phyloP scores from a whole-genome alignment of 1,284 basidiomycete species.

The Ganoderma leucocontextum region DNA sequence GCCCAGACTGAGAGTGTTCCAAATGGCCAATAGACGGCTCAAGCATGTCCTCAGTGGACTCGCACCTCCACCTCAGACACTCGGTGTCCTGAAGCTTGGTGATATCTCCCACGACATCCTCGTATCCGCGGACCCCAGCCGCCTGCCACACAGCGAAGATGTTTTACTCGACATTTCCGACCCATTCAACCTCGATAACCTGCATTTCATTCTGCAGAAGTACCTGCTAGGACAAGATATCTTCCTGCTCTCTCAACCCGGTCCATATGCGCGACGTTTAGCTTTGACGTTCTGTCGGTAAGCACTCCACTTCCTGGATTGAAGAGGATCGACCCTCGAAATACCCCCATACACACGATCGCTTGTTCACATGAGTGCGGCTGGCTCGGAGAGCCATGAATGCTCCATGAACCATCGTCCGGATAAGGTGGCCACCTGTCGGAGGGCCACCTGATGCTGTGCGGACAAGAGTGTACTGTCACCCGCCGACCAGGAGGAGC shows the following conservation, averaged over 20 bases:
- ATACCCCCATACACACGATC: too few relatives aligned
- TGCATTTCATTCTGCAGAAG: slow-evolving; percentile 73
- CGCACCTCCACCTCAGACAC: slow-evolving; percentile 45
- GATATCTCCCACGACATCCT: slow-evolving; percentile 65
- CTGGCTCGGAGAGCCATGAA: too few relatives aligned
- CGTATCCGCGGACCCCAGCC: slow-evolving; percentile 52
- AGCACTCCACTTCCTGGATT: slow-evolving; percentile 25
- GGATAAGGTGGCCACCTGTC: too few relatives aligned
- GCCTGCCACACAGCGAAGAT: slow-evolving; percentile 53
- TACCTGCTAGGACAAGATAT: slow-evolving; percentile 73
- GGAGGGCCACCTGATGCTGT: too few relatives aligned
- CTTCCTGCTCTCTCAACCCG: slow-evolving; percentile 69
- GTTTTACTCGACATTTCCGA: slow-evolving; percentile 58
- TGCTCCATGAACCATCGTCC: too few relatives aligned
- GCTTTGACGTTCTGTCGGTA: slow-evolving; percentile 71
- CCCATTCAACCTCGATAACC: slow-evolving; percentile 60
- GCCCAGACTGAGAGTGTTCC: neutral
- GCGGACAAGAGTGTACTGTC: too few relatives aligned
- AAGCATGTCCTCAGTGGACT: slow-evolving; percentile 56
- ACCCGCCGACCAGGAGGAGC: too few relatives aligned
- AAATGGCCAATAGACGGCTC: slow-evolving; percentile 51
- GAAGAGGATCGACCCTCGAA: neutral
- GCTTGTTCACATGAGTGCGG: too few relatives aligned
- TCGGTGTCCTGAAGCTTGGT: slow-evolving; percentile 66
- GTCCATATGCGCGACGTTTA: slow-evolving; percentile 67